Evolutionary conservation across 495 filamentous ascomycete species (phyloP), one percentile per base, ranked within the genome.

Genomic region (Sphaerosporella brunnea): DNA sequence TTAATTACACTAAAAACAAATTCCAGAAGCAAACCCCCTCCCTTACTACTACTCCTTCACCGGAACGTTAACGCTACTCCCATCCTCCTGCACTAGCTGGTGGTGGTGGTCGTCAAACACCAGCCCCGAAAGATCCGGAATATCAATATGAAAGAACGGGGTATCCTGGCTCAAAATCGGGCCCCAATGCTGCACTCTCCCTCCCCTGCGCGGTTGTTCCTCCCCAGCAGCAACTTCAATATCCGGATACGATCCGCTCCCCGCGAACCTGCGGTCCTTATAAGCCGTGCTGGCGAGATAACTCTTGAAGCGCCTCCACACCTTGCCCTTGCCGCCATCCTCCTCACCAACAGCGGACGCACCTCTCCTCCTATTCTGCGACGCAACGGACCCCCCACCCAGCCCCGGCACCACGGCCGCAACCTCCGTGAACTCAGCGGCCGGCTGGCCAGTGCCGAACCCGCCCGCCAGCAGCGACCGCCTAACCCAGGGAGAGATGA

Each of bases 101-200:
- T n/a, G n/a, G n/a, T n/a, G n/a, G n/a, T n/a, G n/a, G n/a, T 47
- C 28, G 1, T 47, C 32, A 25, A 25, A 20, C 37, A 1, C 37
- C 36, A 49, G 35, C 16, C 37, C 48, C 25, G 21, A 34, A 36
- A 59, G 45, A 48, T 59, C 54, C 13, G 56, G 56, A 38, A 52
- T 48, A 53, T 74, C 70, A 4, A 70, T 51, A 38, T 73, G 71
- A 58, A 73, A 72, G 56, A 65, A 71, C 4, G 70, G 71, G 41
- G 70, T 60, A 48, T 73, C 71, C 37, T 70, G 59, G 4, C 69
- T 68, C 36, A 67, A 62, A 5, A 70, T 24, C 64, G 62, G 23
- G 62, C 61, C 32, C 64, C 36, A 48, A 50, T 56, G 21, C 35
- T 52, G 35, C n/a, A n/a, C n/a, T n/a, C n/a, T n/a, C n/a, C n/a